Evolutionary conservation across 148 eudicot genomes (phyloP), one percentile per base, ranked within the genome.

Genomic region (Cornus kousa): DNA sequence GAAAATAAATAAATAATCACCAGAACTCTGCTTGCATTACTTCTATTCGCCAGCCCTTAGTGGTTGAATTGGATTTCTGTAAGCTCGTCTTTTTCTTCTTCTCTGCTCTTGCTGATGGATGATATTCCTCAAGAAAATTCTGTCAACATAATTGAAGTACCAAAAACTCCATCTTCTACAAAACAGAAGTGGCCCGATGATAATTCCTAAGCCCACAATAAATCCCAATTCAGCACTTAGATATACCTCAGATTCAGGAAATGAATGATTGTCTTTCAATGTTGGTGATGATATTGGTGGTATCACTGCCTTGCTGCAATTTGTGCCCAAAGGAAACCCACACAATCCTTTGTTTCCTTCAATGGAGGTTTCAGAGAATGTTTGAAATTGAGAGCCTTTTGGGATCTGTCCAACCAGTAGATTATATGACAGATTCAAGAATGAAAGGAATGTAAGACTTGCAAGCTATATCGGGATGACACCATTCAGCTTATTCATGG

Each of bases 371-470:
- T 53, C 80, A 24, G 68, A 1, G 53, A 79, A 83, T 20, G 82
- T 75, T 5, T 40, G 53, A 17, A 79, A 11, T 28, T 82, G 84
- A 5, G 31, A 0, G 48, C 67, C 80, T 8, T 2, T 1, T 13
- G 82, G 85, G 23, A 83, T 78, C 71, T 43, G 70, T 55, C 81
- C 81, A 32, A 70, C 68, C 14, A 82, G 78, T 46, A 71, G 77
- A 72, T 83, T 83, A n/a, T 71, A 66, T 0, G 85, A 83, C 77
- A 79, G 13, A 60, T 83, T 83, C 48, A 83, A 64, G 77, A 70
- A 23, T 6, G 77, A 70, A 11, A 83, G 80, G 39, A 79, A 83
- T n/a, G 60, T 70, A 14, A 83, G 80, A 2, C 19, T 53, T 5
- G 80, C 73, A 6, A 79, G 59, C 72, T 79, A 14, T 9, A 7